Percentiles rank a stretch among this genome's conserved stretches.
phyloP scores from a whole-genome alignment of 2,329 filamentous ascomycete species.

The Colletotrichum magnum region DNA sequence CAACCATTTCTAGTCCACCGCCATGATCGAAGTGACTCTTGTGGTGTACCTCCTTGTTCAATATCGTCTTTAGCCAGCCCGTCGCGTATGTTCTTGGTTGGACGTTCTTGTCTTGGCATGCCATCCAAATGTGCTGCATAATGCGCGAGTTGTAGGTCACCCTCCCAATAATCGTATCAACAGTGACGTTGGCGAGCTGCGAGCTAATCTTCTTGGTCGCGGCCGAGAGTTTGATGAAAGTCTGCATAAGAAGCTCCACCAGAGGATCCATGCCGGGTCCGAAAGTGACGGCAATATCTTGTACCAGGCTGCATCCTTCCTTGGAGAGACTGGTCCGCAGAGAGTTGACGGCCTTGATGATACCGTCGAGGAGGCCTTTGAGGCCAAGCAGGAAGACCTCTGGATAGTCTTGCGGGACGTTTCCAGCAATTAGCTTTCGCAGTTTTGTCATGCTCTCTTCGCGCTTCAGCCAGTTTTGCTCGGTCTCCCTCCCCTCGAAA shows the following conservation, averaged over 20 bases:
- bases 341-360: conserved; percentile 87
- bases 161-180: conserved; percentile 85
- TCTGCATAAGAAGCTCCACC: conserved; percentile 91
- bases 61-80: conserved; percentile 86
- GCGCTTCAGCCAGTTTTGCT: conserved; percentile 90
- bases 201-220: conserved; percentile 94
- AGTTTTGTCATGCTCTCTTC: conserved; percentile 86
- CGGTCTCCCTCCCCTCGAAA: conserved; percentile 91
- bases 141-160: conserved; percentile 85
- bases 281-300: conserved; percentile 84
- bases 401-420: conserved; percentile 83
- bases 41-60: conserved; percentile 83
- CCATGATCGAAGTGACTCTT: conserved; percentile 87
- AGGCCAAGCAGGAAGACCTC: conserved; percentile 79
- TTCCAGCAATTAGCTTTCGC: conserved; percentile 85
- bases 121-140: conserved; percentile 86
- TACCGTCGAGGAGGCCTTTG: conserved; percentile 85
- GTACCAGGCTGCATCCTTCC: conserved; percentile 85
- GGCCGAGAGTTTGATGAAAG: conserved; percentile 89
- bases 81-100: conserved; percentile 84
- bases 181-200: conserved; percentile 83
- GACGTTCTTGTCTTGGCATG: conserved; percentile 93
- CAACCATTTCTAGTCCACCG: conserved; percentile 85
- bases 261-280: conserved; percentile 87
- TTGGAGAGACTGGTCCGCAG: conserved; percentile 91